Percentiles rank a stretch among this genome's conserved stretches.
These are phyloP conservation scores for Kalanchoe fedtschenkoi DNA, from an alignment of 164 flowering plant genomes.

Conservation along the genomic window DNA sequence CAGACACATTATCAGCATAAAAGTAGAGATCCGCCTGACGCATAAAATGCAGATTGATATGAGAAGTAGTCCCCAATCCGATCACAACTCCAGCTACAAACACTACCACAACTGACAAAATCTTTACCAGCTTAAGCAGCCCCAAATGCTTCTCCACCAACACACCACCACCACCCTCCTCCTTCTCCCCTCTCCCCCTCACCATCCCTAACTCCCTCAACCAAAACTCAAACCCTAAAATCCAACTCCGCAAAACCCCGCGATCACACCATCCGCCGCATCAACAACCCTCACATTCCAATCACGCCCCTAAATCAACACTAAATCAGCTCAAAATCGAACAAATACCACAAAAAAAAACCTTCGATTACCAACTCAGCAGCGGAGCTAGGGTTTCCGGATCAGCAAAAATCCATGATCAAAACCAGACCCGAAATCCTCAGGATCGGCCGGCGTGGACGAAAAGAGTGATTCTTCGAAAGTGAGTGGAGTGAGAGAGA, in stretches of 20 bases:
- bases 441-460: too few relatives aligned
- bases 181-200: constrained; percentile 18
- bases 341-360: too few relatives aligned
- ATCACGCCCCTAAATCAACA: background rate
- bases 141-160: constrained; percentile 13
- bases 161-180: constrained; percentile 1
- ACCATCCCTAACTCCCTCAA: constrained; percentile 5
- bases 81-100: constrained; percentile 48
- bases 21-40: constrained; percentile 13
- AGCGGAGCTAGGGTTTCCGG: background rate
- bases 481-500: background rate
- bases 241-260: too few relatives aligned
- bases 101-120: constrained; percentile 28
- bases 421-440: too few relatives aligned
- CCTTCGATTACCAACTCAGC: background rate
- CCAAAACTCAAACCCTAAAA: too few relatives aligned
- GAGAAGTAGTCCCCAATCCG: constrained; percentile 39
- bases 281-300: background rate
- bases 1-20: constrained; percentile 5
- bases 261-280: too few relatives aligned
- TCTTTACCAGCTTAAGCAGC: constrained; percentile 23
- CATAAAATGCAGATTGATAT: constrained; percentile 23
- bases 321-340: too few relatives aligned
- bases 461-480: too few relatives aligned
- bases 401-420: background rate